Conservation (phyloP, 2,329 filamentous ascomycete genomes). For the Aspergillus arachidicola region DNA sequence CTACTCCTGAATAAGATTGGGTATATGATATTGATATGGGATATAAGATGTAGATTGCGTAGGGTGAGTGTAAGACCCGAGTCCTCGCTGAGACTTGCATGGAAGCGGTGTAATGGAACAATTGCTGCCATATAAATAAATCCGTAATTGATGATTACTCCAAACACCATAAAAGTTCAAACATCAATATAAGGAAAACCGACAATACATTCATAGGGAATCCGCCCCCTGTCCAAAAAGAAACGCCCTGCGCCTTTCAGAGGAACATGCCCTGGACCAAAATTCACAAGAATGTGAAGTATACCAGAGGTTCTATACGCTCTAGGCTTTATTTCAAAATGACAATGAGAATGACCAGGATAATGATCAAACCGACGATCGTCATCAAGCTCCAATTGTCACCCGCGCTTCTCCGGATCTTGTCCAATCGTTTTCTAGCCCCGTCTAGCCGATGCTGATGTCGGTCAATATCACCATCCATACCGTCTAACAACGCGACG, state of each 20-base stretch:
- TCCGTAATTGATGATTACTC: background rate
- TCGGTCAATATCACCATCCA: slow-evolving; percentile 79
- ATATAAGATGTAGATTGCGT: background rate
- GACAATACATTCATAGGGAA: background rate
- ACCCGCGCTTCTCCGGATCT: slow-evolving; percentile 71
- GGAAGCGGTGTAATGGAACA: background rate
- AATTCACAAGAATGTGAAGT: background rate
- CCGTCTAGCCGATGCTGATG: slow-evolving; percentile 76
- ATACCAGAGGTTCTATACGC: slow-evolving; percentile 10
- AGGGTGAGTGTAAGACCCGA: background rate
- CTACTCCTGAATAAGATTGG: background rate
- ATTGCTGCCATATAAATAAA: background rate
- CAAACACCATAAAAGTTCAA: background rate
- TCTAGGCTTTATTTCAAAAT: slow-evolving; percentile 66
- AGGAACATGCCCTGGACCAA: background rate
- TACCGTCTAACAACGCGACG: slow-evolving; percentile 83
- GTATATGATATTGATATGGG: background rate
- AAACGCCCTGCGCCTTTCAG: background rate
- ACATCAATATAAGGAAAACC: background rate
- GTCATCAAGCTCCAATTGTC: slow-evolving; percentile 87
- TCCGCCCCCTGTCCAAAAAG: background rate
- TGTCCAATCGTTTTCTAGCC: slow-evolving; percentile 71
- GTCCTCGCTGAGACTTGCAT: background rate
- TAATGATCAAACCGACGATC: slow-evolving; percentile 78
- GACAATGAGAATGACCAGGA: slow-evolving; percentile 79